Conservation (phyloP, 2,329 filamentous ascomycete genomes). For the Emergomyces africanus region DNA sequence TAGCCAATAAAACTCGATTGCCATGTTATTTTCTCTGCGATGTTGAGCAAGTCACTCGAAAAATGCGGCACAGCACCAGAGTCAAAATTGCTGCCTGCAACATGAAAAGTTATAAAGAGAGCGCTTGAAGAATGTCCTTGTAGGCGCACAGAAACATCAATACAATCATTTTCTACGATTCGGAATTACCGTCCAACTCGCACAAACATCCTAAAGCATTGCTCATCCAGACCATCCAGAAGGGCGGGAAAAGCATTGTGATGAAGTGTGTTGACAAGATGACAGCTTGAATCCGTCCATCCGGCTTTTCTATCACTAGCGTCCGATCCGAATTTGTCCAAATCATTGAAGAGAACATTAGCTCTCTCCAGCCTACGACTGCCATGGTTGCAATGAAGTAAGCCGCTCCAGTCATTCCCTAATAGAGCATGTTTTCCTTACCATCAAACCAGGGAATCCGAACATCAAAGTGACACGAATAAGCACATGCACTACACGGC, state of each 20-base stretch:
- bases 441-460: constrained; percentile 4
- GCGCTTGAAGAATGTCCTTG: neutral
- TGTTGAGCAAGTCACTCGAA: neutral
- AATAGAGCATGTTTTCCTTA: neutral
- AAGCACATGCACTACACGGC: constrained; percentile 5
- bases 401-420: neutral
- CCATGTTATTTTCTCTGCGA: neutral
- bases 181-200: neutral
- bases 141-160: neutral
- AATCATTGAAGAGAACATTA: constrained; percentile 5
- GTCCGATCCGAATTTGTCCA: constrained; percentile 5
- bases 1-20: neutral
- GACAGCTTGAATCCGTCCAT: constrained; percentile 5
- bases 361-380: constrained; percentile 4
- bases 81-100: constrained; percentile 1
- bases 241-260: constrained; percentile 4
- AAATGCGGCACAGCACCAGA: neutral
- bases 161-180: neutral
- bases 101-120: neutral
- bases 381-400: constrained; percentile 8
- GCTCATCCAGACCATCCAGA: constrained; percentile 4
- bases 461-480: constrained; percentile 4
- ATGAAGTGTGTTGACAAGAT: constrained; percentile 7
- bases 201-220: neutral
- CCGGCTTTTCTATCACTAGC: constrained; percentile 2